These are phyloP conservation scores for Coleophoma crateriformis DNA, from an alignment of 2,329 filamentous ascomycete species.

Conservation along the genomic window DNA sequence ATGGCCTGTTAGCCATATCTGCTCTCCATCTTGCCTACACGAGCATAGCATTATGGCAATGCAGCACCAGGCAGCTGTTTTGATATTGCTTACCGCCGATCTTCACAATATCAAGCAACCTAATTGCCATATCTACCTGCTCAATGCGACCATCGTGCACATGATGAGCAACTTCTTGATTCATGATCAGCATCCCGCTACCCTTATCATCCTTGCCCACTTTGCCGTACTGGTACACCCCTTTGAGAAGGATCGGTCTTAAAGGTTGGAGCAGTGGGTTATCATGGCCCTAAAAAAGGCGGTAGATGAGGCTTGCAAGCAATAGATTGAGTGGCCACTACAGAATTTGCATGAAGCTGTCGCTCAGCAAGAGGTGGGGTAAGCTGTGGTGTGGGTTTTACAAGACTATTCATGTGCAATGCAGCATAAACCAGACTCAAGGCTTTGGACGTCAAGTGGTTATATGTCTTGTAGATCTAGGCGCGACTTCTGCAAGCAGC, in stretches of 20 bases:
- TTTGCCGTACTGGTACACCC: not conserved
- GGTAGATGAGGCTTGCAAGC: not conserved
- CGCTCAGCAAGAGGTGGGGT: too few relatives aligned
- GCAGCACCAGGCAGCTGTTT: not conserved
- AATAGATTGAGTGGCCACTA: not conserved
- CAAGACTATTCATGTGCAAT: too few relatives aligned
- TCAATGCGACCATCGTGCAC: not conserved
- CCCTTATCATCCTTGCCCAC: not conserved
- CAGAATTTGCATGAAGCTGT: too few relatives aligned
- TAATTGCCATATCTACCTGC: not conserved
- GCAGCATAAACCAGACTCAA: too few relatives aligned
- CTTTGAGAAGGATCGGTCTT: not conserved
- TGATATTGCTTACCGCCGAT: not conserved
- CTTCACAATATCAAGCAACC: not conserved
- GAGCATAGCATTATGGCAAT: not conserved
- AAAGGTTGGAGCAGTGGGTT: not conserved
- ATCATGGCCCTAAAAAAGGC: not conserved
- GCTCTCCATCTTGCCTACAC: not conserved
- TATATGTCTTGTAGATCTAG: too few relatives aligned
- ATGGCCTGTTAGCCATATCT: not conserved
- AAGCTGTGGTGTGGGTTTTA: too few relatives aligned
- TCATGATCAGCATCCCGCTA: constrained; percentile 11
- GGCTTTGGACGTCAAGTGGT: too few relatives aligned
- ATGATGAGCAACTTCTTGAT: not conserved
- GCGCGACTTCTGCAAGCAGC: too few relatives aligned